Evolutionary conservation across 352 stramenopile genomes (phyloP), one percentile per base, ranked within the genome.

Genomic region (Phytophthora sojae): DNA sequence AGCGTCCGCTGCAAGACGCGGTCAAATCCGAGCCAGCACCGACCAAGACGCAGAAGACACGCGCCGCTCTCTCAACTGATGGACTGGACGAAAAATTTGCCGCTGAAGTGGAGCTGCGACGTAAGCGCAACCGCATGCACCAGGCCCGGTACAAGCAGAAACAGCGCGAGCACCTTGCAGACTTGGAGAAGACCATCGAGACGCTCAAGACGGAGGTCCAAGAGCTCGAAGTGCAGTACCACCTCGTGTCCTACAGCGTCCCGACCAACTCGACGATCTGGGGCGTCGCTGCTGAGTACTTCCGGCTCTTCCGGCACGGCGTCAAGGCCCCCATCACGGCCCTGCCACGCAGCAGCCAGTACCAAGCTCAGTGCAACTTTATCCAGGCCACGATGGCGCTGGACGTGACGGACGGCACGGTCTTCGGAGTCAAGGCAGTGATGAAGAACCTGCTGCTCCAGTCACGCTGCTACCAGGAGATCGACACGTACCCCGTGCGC

Each of bases 141-240:
- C 61, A 68, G 19, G 52, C 61, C 1, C 26, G 29, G 0, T 62
- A 68, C 51, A 62, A 68, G 39, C 44, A 39, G 39, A 68, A 39
- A 51, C 51, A 68, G 7, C 39, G 51, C n/a, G 17, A 62, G 25
- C 26, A 51, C 17, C n/a, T 62, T 1, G 17, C 6, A 2, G 61
- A 19, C 21, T n/a, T 67, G 7, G 61, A 62, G 19, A 26, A n/a
- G 7, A 29, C 26, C 3, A 39, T 68, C 3, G 15, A 56, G 32
- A 2, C 17, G 12, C 12, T 62, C 9, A 56, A 62, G 17, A 15
- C 49, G 11, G 61, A 68, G 19, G 25, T 62, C 15, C 51, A 57
- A n/a, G 52, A 68, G 3, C 52, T 62, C n/a, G 52, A 68, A 32
- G 7, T 62, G 11, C 51, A 68, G 6, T 44, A 50, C 6, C 37